Evolutionary conservation across 108 stramenopile genomes (phyloP).

Genomic region (Cafeteria roenbergensis): DNA sequence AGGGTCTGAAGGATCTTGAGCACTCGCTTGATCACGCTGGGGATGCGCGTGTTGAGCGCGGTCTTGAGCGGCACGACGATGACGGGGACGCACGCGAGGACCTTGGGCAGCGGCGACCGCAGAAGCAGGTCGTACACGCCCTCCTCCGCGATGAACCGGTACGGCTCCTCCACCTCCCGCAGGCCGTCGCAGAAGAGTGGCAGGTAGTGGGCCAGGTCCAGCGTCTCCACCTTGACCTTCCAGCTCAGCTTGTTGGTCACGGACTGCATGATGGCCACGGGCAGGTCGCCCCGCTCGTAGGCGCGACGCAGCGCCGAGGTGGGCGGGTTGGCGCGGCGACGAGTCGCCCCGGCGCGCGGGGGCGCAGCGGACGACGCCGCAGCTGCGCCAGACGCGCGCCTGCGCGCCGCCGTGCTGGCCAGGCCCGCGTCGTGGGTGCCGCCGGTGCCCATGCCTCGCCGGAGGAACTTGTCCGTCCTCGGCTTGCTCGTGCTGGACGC

Average conservation of each 20-base stretch:
- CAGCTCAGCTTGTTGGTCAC: conserved; percentile 62
- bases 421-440: too few relatives aligned
- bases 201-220: conserved; percentile 76
- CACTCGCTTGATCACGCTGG: conserved; percentile 66
- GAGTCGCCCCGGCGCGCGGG: too few relatives aligned
- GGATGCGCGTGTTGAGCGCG: conserved; percentile 64
- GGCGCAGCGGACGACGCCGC: conserved; percentile 40
- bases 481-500: too few relatives aligned
- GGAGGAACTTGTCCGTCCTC: too few relatives aligned
- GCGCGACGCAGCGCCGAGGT: conserved; percentile 69
- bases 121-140: conserved; percentile 69
- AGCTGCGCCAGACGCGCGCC: conserved; percentile 16
- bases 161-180: conserved; percentile 67
- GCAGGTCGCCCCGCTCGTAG: conserved; percentile 68
- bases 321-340: conserved; percentile 71
- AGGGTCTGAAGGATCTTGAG: conserved; percentile 67
- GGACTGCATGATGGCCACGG: conserved; percentile 61
- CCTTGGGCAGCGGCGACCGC: conserved; percentile 51
- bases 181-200: conserved; percentile 77
- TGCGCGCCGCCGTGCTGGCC: too few relatives aligned
- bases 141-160: conserved; percentile 67
- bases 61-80: conserved; percentile 73
- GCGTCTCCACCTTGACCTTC: conserved; percentile 64
- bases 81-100: conserved; percentile 68
- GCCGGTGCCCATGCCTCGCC: too few relatives aligned